Conservation (phyloP, 129 eudicot species). For the Flaveria trinervia region DNA sequence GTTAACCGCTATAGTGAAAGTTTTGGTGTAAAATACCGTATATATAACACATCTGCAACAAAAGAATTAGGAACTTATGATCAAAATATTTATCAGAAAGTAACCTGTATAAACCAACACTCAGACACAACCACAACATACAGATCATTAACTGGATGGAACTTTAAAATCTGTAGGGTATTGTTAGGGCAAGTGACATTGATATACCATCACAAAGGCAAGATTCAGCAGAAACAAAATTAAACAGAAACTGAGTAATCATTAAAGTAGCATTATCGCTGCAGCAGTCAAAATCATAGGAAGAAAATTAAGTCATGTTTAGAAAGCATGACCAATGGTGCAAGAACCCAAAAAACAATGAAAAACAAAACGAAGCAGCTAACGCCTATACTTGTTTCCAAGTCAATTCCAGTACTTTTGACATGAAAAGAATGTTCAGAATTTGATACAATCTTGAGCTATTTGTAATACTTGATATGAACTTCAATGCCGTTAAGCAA, state of each 20-base stretch:
- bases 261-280: neutral
- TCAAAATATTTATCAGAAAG: neutral
- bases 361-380: neutral
- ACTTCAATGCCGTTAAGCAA: neutral
- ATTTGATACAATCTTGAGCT: slow-evolving; percentile 3
- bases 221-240: neutral
- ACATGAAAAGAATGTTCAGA: neutral
- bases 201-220: slow-evolving; percentile 11
- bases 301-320: neutral
- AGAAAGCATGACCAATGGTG: neutral
- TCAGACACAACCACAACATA: neutral
- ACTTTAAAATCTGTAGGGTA: neutral
- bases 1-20: neutral
- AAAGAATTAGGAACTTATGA: neutral
- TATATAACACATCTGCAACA: slow-evolving; percentile 4
- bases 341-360: neutral
- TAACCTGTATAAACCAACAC: slow-evolving; percentile 7
- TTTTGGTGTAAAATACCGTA: neutral
- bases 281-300: neutral
- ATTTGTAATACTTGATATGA: neutral
- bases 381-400: slow-evolving; percentile 12
- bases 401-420: neutral
- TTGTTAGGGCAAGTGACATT: neutral
- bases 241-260: neutral
- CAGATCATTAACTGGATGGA: neutral